Evolutionary conservation across 805 yeast genomes (phyloP), one percentile per base, ranked within the genome.

Genomic region (Candida rishiriensis): DNA sequence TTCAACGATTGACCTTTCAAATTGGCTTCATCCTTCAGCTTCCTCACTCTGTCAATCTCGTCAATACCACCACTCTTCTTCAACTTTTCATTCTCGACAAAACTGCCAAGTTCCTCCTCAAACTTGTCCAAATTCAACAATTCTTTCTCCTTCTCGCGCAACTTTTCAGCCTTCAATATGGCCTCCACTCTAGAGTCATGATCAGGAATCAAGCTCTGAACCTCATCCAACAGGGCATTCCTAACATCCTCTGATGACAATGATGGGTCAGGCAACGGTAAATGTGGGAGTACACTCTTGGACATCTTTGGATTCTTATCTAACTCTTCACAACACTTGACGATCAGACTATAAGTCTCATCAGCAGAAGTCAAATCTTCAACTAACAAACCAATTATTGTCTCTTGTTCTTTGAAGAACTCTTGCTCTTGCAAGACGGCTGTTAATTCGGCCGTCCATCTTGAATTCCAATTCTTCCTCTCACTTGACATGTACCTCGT

Each of bases 351-450:
- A 57, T 82, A 88, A 0, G 97, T 91, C 57, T 89, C 96, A 38
- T 72, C 71, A 1, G 95, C 93, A 54, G 81, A 84, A 18, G 74
- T 76, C 29, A 93, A 65, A 64, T 93, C 99, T 49, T 88, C 93
- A 35, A 75, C 78, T 50, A 93, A 66, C 58, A 91, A 95, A 29
- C 72, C 73, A 1, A 88, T 78, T 43, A 95, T 75, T 48, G 88
- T 96, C 55, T 88, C 97, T 63, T 91, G 97, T 15, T 88, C 73
- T 44, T 86, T 86, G 66, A 90, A 80, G 61, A 88, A 88, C 52
- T 91, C 95, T 62, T 93, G 98, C 57, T 90, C 97, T 56, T 88
- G 96, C 51, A 96, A 85, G 12, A 93, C 91, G 32, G 83, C 83
- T 48, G 88, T 93, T 44, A 93, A 73, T 59, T 89, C 97, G 5